These are phyloP conservation scores for Vigna mungo DNA, from an alignment of 306 rosid species.

Conservation along the genomic window DNA sequence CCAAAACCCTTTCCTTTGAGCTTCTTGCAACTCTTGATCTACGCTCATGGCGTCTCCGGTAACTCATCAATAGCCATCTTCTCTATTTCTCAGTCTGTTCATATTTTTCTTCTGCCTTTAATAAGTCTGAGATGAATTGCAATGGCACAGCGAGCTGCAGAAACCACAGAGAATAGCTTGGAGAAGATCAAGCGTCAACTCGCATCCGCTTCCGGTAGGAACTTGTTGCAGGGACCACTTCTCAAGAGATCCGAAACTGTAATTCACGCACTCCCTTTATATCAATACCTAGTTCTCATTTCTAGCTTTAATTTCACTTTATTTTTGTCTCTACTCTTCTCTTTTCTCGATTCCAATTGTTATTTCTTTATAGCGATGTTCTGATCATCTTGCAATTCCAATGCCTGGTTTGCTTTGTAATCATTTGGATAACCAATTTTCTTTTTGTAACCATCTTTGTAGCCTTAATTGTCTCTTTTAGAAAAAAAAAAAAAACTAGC, in stretches of 20 bases:
- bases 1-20: slow-evolving; percentile 45
- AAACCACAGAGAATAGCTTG: slow-evolving; percentile 81
- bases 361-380: neutral
- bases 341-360: slow-evolving; percentile 9
- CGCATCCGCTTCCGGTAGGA: slow-evolving; percentile 91
- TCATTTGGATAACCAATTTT: neutral
- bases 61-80: slow-evolving; percentile 14
- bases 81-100: slow-evolving; percentile 19
- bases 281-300: neutral
- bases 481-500: neutral
- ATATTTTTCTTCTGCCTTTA: slow-evolving; percentile 12
- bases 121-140: slow-evolving; percentile 29
- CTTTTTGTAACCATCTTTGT: neutral
- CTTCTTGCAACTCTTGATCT: slow-evolving; percentile 49
- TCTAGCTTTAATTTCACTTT: slow-evolving; percentile 14
- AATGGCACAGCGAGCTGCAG: slow-evolving; percentile 65
- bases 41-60: slow-evolving; percentile 85
- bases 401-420: neutral
- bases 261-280: slow-evolving; percentile 21
- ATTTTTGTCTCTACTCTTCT: neutral
- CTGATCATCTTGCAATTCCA: slow-evolving; percentile 18
- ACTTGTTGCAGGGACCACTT: slow-evolving; percentile 94
- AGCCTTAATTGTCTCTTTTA: neutral
- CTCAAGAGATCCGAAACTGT: slow-evolving; percentile 99
- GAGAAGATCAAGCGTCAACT: slow-evolving; percentile 98